Conservation (phyloP, 345 rosid genomes). For the Cardamine occulta region DNA sequence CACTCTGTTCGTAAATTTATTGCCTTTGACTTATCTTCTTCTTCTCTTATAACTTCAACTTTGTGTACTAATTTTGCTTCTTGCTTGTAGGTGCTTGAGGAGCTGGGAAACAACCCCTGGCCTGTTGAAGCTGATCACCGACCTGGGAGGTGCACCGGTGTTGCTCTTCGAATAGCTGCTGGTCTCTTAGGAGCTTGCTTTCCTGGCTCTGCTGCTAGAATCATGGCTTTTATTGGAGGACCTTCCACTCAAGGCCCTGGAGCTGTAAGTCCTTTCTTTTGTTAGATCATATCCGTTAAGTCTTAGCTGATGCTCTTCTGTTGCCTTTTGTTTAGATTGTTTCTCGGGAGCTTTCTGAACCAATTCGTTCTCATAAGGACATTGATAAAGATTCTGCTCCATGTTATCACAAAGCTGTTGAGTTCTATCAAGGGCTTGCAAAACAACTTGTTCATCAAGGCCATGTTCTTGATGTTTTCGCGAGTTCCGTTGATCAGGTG, state of each 20-base stretch:
- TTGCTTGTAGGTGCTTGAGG: conserved; percentile 67
- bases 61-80: not conserved
- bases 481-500: conserved; percentile 95
- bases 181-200: conserved; percentile 86
- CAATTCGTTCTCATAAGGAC: conserved; percentile 97
- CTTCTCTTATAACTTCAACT: not conserved
- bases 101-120: conserved; percentile 90
- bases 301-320: conserved; percentile 1
- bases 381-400: conserved; percentile 88
- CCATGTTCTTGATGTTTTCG: conserved; percentile 93
- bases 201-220: conserved; percentile 96
- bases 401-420: conserved; percentile 74
- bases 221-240: conserved; percentile 95
- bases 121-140: conserved; percentile 73
- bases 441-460: conserved; percentile 99
- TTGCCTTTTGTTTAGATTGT: conserved; percentile 63
- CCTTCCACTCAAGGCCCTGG: conserved; percentile 90
- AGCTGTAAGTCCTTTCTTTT: conserved; percentile 57
- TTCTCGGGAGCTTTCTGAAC: conserved; percentile 77
- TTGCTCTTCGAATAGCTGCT: conserved; percentile 90
- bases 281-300: not conserved
- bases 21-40: conserved; percentile 6
- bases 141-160: conserved; percentile 80
- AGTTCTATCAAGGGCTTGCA: conserved; percentile 74
- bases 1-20: conserved; percentile 56